These are phyloP conservation scores for Beauveria sp. DNA, from an alignment of 2,329 filamentous ascomycete species.

Conservation along the genomic window DNA sequence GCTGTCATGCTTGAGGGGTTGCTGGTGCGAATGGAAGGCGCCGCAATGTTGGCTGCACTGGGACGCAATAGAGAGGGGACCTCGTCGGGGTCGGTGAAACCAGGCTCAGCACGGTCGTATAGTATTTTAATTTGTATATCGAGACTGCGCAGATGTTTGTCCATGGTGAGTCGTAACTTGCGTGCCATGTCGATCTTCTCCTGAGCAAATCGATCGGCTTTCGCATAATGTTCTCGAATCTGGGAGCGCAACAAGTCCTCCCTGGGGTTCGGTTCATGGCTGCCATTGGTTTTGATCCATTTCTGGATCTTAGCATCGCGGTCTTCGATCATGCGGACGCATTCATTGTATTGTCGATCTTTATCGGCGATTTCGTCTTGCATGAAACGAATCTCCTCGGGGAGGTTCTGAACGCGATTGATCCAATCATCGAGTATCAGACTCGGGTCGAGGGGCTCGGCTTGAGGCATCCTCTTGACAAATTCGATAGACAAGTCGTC, in stretches of 20 bases:
- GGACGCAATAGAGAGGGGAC: constrained; percentile 55
- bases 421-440: constrained; percentile 74
- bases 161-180: constrained; percentile 52
- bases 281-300: constrained; percentile 71
- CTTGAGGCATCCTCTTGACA: constrained; percentile 56
- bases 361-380: constrained; percentile 79
- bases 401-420: constrained; percentile 67
- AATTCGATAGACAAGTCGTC: constrained; percentile 66
- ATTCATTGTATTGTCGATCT: constrained; percentile 63
- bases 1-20: constrained; percentile 31
- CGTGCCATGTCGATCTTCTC: constrained; percentile 67
- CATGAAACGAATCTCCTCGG: constrained; percentile 74
- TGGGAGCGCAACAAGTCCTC: constrained; percentile 60
- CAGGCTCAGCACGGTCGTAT: constrained; percentile 53
- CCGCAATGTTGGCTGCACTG: constrained; percentile 44
- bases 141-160: constrained; percentile 55
- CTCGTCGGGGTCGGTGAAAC: constrained; percentile 54
- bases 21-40: constrained; percentile 32
- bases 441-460: constrained; percentile 55
- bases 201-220: constrained; percentile 61
- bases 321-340: constrained; percentile 60
- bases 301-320: constrained; percentile 71
- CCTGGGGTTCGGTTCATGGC: constrained; percentile 65
- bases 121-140: constrained; percentile 56
- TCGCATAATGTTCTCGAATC: constrained; percentile 60